phyloP scores from a whole-genome alignment of 108 stramenopile genomes.

The Stephanodiscus triporus region DNA sequence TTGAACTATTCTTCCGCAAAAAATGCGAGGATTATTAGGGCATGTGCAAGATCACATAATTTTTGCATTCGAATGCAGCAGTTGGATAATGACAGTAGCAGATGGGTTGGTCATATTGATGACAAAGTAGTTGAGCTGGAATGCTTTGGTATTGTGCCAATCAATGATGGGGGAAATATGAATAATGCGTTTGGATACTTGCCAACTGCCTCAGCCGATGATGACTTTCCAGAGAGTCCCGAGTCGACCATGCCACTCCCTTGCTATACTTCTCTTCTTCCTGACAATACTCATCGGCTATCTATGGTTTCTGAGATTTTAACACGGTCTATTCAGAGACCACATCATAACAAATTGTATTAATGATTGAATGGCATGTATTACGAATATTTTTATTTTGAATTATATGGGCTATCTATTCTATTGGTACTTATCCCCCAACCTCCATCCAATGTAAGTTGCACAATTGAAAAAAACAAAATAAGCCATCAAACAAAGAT shows the following conservation, averaged over 20 bases:
- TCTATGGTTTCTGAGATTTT: neutral
- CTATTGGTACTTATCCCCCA: too few species aligned
- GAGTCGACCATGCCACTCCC: neutral
- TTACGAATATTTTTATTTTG: too few species aligned
- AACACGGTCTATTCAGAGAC: neutral
- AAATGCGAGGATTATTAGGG: conserved; percentile 2
- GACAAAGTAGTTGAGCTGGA: neutral
- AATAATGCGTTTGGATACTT: neutral
- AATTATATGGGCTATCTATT: too few species aligned
- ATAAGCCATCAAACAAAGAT: too few species aligned
- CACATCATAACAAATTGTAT: neutral
- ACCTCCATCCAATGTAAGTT: too few species aligned
- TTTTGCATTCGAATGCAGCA: conserved; percentile 8
- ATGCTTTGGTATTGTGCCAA: neutral
- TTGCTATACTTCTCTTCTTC: neutral
- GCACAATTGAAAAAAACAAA: too few species aligned
- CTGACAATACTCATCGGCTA: conserved; percentile 2
- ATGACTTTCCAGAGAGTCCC: neutral
- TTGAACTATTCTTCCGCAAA: neutral
- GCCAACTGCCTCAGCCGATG: neutral
- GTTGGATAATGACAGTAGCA: neutral
- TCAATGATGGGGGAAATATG: conserved; percentile 3
- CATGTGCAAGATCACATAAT: neutral
- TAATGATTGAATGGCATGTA: conserved; percentile 1
- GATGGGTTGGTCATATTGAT: conserved; percentile 1